phyloP scores from a whole-genome alignment of 2,329 filamentous ascomycete species.

The Alternaria incomplexa region DNA sequence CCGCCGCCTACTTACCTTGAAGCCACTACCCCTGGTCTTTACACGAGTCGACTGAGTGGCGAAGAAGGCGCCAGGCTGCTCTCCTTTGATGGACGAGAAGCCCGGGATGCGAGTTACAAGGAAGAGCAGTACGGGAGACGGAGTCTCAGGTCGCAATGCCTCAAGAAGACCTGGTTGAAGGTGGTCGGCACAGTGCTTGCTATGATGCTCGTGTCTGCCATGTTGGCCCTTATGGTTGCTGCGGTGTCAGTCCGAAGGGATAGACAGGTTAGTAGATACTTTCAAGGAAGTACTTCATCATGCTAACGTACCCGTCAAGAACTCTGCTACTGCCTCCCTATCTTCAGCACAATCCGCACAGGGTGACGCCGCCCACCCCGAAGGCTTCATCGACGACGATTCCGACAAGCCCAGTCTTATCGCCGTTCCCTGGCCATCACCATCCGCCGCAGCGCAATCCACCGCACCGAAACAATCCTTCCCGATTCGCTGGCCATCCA shows the following conservation, averaged over 20 bases:
- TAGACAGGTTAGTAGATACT: constrained; percentile 22
- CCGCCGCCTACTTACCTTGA: constrained; percentile 41
- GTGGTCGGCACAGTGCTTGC: constrained; percentile 25
- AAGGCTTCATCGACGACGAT: constrained; percentile 23
- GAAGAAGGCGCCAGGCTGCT: constrained; percentile 41
- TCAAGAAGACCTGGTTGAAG: constrained; percentile 29
- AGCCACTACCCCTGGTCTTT: constrained; percentile 43
- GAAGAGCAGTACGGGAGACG: constrained; percentile 29
- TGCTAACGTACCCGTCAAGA: constrained; percentile 12
- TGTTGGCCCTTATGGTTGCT: constrained; percentile 29
- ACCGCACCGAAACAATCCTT: constrained; percentile 24
- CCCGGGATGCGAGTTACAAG: constrained; percentile 26
- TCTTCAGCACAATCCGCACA: constrained; percentile 22
- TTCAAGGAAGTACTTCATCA: not conserved
- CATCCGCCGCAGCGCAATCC: constrained; percentile 14
- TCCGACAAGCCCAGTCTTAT: constrained; percentile 15
- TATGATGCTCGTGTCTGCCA: constrained; percentile 30
- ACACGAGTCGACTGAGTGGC: constrained; percentile 32
- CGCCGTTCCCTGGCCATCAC: constrained; percentile 22
- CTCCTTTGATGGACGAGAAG: constrained; percentile 23
- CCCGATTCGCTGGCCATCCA: constrained; percentile 46
- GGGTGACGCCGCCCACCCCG: constrained; percentile 10
- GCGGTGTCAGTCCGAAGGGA: constrained; percentile 22
- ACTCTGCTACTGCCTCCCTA: not conserved
- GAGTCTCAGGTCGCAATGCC: constrained; percentile 27